Conservation (phyloP, 164 flowering plant genomes). For the Sedum album region DNA sequence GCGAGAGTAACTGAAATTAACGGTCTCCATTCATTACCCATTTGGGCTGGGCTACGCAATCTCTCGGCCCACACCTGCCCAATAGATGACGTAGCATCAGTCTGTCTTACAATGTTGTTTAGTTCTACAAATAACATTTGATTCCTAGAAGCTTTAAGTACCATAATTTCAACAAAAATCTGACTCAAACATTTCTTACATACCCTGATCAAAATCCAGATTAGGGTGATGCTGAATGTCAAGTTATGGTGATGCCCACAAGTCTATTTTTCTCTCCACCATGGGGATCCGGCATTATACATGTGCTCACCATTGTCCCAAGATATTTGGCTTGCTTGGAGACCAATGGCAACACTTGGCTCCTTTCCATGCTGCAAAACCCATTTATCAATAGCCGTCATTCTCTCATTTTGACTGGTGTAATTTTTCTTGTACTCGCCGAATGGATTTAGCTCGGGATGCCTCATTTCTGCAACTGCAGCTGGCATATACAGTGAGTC, state of each 20-base stretch:
- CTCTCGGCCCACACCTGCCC: too few relatives aligned
- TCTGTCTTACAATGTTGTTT: too few relatives aligned
- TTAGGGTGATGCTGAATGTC: not conserved
- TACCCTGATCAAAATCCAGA: too few relatives aligned
- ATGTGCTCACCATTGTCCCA: not conserved
- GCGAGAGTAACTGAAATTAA: conserved; percentile 9
- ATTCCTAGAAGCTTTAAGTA: too few relatives aligned
- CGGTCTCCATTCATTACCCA: too few relatives aligned
- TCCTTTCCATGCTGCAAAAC: conserved; percentile 77
- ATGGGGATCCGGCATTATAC: conserved; percentile 72
- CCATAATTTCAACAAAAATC: too few relatives aligned
- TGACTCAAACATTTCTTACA: too few relatives aligned
- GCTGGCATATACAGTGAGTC: conserved; percentile 85
- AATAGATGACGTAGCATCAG: too few relatives aligned
- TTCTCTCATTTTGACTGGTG: conserved; percentile 32
- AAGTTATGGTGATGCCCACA: not conserved
- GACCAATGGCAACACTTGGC: conserved; percentile 79
- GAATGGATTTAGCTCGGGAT: conserved; percentile 32
- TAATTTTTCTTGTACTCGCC: conserved; percentile 35
- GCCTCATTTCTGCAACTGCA: not conserved
- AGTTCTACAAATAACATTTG: too few relatives aligned
- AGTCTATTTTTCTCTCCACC: conserved; percentile 47
- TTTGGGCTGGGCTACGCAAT: too few relatives aligned
- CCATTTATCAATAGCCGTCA: conserved; percentile 51
- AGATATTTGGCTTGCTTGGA: conserved; percentile 31